Evolutionary conservation across 495 filamentous ascomycete genomes (phyloP), one percentile per base, ranked within the genome.

Genomic region (Neurospora sublineolata): DNA sequence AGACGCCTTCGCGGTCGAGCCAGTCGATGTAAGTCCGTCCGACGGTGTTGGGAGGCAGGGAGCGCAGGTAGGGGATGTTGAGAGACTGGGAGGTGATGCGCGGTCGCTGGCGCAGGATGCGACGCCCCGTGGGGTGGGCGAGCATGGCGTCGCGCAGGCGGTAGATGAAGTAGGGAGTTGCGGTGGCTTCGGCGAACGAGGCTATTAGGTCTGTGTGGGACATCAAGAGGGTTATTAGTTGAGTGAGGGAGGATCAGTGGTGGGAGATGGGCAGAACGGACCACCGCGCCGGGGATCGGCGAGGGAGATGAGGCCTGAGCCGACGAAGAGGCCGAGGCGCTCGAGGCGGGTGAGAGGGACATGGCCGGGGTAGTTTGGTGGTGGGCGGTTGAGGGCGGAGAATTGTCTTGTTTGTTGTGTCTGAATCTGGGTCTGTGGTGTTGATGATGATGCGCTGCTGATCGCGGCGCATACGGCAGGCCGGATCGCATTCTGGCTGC

Each of bases 131-230:
- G 6, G 92, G 86, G 73, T 89, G 83, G 12, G 87, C 80, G 69
- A 98, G 92, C 95, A 99, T 99, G 52, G 89, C 93, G 76, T 94
- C 87, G 71, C 93, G 93, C 16, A 99, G 92, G 68, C 92, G 91
- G 83, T 92, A 88, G 80, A 97, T 93, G 83, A 98, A 98, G 85
- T 93, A 97, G 37, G 96, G 95, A 39, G 93, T 92, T 69, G 94
- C 92, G 5, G 94, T 98, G 42, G 93, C 88, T 86, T 99, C 95
- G 77, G 94, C 96, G 18, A 97, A 89, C 33, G 93, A 86, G 30
- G 95, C 96, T 73, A 99, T 97, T 68, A 99, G 88, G 84, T 99
- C 95, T 94, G n/a, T n/a, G n/a, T n/a, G n/a, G n/a, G n/a, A n/a
- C n/a, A n/a, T n/a, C n/a, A n/a, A n/a, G n/a, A n/a, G n/a, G n/a